Evolutionary conservation across 805 yeast species (phyloP), one percentile per base, ranked within the genome.

Genomic region (Metschnikowia colocasiae): DNA sequence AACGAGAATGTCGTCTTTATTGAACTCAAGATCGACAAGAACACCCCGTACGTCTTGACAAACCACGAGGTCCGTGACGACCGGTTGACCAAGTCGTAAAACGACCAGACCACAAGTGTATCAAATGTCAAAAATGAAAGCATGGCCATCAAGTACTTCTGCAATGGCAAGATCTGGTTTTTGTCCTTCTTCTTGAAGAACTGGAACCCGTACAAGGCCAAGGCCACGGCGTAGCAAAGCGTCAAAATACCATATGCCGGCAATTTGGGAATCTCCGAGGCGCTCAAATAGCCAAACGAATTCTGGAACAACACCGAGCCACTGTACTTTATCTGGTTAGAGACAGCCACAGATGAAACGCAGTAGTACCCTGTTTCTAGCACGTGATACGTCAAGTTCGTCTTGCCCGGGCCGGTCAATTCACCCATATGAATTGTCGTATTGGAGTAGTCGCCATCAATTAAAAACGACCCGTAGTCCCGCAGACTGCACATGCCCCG

Each of bases 331-430:
- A 63, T 62, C 40, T 61, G 62, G 10, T 63, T 59, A 15, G 64
- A 56, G 20, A 78, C 68, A 20, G 81, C 74, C 54, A 73, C 81
- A 0, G 95, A 84, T 1, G 90, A 82, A 35, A 92, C 85, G 72
- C 99, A 94, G 68, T 91, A 94, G 65, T 85, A 94, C 6, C 98
- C 98, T 1, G 98, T 89, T 49, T 76, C 74, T 48, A 74, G 70
- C 37, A 94, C 80, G 3, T 73, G 73, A 59, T 90, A 94, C 32
- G 77, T 73, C 49, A 83, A 65, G 36, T 80, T 78, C 36, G 81
- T 80, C 25, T 78, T 73, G 3, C 92, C 92, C 40, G 77, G 67
- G 4, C 76, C 71, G 22, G 75, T 71, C 55, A 89, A 68, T 37
- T 73, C 70, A 29, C 79, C 73, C 0, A 88, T 78, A 59, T 76